phyloP scores from a whole-genome alignment of 371 early-diverging fungal species.

The Mucor lusitanicus region DNA sequence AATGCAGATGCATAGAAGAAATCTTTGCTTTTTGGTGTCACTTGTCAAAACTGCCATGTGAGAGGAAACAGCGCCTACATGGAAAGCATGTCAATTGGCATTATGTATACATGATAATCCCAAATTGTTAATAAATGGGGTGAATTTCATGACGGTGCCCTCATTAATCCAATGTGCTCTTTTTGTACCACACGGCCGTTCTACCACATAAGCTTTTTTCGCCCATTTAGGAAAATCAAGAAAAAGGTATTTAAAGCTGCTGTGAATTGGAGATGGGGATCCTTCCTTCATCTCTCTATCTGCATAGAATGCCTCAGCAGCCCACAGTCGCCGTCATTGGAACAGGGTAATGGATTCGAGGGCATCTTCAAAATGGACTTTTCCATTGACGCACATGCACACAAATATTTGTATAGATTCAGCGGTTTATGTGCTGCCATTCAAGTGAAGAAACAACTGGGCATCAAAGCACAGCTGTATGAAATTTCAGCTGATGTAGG shows the following conservation, averaged over 20 bases:
- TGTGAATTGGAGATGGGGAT: background rate
- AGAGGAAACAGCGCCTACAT: too few relatives aligned
- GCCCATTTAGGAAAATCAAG: background rate
- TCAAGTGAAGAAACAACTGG: constrained; percentile 50
- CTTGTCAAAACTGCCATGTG: background rate
- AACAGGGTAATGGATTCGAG: constrained; percentile 10
- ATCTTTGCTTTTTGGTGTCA: background rate
- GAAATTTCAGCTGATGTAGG: constrained; percentile 58
- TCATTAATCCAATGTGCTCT: background rate
- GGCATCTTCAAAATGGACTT: background rate
- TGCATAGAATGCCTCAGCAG: background rate
- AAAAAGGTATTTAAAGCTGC: background rate
- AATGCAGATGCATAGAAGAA: background rate
- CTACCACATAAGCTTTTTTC: background rate
- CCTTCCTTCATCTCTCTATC: background rate
- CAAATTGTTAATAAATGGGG: background rate
- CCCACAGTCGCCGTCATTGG: constrained; percentile 24
- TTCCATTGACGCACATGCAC: background rate
- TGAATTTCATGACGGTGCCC: background rate
- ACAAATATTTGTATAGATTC: constrained; percentile 33
- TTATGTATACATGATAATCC: background rate
- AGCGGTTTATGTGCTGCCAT: constrained; percentile 66
- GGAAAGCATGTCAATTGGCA: too few relatives aligned
- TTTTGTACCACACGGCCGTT: background rate
- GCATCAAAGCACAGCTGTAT: constrained; percentile 50